A percentile compares a stretch with the other conserved stretches of the same genome.
These are phyloP conservation scores for Hypoxylon sp. DNA, from an alignment of 2,329 filamentous ascomycete genomes.

Conservation along the genomic window DNA sequence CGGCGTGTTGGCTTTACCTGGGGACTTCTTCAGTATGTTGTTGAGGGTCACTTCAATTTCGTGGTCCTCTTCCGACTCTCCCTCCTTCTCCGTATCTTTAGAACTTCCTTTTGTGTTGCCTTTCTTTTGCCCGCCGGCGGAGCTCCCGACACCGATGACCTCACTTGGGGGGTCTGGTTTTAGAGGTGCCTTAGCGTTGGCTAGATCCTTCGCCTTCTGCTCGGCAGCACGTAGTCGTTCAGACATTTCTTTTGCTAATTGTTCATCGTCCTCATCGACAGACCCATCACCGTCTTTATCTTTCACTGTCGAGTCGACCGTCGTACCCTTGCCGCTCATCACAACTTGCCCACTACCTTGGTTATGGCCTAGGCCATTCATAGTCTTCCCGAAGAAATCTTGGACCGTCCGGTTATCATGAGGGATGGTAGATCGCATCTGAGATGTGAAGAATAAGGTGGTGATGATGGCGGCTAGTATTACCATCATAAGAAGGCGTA, in stretches of 20 bases:
- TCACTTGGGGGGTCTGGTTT: slow-evolving; percentile 70
- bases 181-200: slow-evolving; percentile 73
- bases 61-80: slow-evolving; percentile 69
- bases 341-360: slow-evolving; percentile 54
- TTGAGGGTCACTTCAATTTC: slow-evolving; percentile 79
- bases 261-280: slow-evolving; percentile 68
- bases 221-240: slow-evolving; percentile 76
- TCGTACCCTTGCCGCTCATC: slow-evolving; percentile 55
- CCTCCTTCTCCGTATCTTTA: slow-evolving; percentile 62
- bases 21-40: slow-evolving; percentile 83
- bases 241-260: slow-evolving; percentile 66
- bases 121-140: slow-evolving; percentile 65
- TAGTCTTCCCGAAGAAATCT: slow-evolving; percentile 72
- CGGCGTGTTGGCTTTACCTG: slow-evolving; percentile 69
- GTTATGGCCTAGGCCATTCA: slow-evolving; percentile 64
- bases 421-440: slow-evolving; percentile 63
- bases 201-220: slow-evolving; percentile 74
- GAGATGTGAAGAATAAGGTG: slow-evolving; percentile 79
- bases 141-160: slow-evolving; percentile 70
- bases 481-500: slow-evolving; percentile 75
- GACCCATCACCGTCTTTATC: slow-evolving; percentile 68
- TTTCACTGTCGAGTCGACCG: slow-evolving; percentile 56
- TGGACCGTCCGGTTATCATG: slow-evolving; percentile 59
- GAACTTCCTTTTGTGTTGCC: slow-evolving; percentile 57
- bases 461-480: slow-evolving; percentile 74